Evolutionary conservation across 2,329 filamentous ascomycete species (phyloP).

Genomic region (Aspergillus sergii): DNA sequence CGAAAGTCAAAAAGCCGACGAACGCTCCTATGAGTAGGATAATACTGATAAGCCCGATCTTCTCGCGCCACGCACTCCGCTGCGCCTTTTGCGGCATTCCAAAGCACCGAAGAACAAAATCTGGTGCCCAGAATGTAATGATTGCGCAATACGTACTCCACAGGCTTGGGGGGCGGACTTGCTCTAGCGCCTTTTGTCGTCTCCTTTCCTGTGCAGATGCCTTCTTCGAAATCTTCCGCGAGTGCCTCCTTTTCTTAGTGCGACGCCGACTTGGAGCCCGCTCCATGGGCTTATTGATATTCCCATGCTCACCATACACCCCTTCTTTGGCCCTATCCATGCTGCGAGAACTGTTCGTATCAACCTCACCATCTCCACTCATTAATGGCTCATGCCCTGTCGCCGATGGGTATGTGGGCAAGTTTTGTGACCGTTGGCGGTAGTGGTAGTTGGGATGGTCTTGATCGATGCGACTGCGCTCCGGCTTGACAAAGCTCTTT

Average conservation of each 20-base stretch:
- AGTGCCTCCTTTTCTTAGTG: slow-evolving; percentile 61
- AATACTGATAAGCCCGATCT: slow-evolving; percentile 94
- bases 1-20: slow-evolving; percentile 95
- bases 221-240: slow-evolving; percentile 61
- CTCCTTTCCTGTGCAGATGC: slow-evolving; percentile 62
- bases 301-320: slow-evolving; percentile 35
- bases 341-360: slow-evolving; percentile 65
- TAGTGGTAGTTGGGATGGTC: slow-evolving; percentile 97
- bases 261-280: slow-evolving; percentile 42
- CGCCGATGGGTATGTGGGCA: slow-evolving; percentile 85
- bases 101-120: slow-evolving; percentile 80
- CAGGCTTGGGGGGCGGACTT: slow-evolving; percentile 76
- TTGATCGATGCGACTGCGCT: slow-evolving; percentile 79
- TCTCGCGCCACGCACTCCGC: slow-evolving; percentile 93
- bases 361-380: slow-evolving; percentile 63
- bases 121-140: slow-evolving; percentile 92
- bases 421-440: slow-evolving; percentile 88
- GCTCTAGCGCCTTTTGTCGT: slow-evolving; percentile 61
- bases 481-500: slow-evolving; percentile 84
- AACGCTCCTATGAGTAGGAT: slow-evolving; percentile 84
- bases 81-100: slow-evolving; percentile 84
- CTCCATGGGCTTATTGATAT: slow-evolving; percentile 47
- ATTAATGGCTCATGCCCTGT: slow-evolving; percentile 88
- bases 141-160: slow-evolving; percentile 97
- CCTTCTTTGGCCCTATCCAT: slow-evolving; percentile 55